Conservation (phyloP, 2,329 filamentous ascomycete genomes). For the Ophiostoma tasmaniense region DNA sequence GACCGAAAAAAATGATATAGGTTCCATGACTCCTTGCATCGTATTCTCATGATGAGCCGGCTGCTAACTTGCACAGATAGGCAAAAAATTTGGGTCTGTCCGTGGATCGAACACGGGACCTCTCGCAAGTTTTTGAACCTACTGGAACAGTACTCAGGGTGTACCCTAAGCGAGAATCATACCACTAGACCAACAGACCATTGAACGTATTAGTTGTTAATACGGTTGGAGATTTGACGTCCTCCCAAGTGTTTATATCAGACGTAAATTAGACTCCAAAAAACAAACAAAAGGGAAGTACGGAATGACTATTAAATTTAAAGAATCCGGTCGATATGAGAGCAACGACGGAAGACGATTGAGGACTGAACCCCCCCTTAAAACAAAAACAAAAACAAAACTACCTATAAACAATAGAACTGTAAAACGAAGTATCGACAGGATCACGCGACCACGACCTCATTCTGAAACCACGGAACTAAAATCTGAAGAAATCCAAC, state of each 20-base stretch:
- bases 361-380: no score
- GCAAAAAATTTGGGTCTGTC: slow-evolving; percentile 1
- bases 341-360: background rate
- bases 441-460: no score
- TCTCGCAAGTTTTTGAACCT: background rate
- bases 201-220: background rate
- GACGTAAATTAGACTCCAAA: background rate
- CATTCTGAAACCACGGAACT: background rate
- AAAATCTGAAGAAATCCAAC: slow-evolving; percentile 35
- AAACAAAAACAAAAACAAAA: background rate
- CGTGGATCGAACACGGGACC: slow-evolving; percentile 6
- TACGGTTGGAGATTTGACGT: background rate
- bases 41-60: no score
- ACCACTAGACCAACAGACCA: slow-evolving; percentile 43
- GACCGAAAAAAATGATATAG: no score
- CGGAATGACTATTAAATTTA: background rate
- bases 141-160: slow-evolving; percentile 9
- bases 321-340: background rate
- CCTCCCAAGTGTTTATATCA: background rate
- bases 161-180: slow-evolving; percentile 57
- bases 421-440: no score
- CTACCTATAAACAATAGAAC: no score
- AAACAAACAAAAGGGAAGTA: no score
- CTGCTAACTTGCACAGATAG: background rate
- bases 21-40: no score